Percentiles rank a stretch among this genome's conserved stretches.
phyloP scores from a whole-genome alignment of 2,329 filamentous ascomycete species.

The Colletotrichum sp. region DNA sequence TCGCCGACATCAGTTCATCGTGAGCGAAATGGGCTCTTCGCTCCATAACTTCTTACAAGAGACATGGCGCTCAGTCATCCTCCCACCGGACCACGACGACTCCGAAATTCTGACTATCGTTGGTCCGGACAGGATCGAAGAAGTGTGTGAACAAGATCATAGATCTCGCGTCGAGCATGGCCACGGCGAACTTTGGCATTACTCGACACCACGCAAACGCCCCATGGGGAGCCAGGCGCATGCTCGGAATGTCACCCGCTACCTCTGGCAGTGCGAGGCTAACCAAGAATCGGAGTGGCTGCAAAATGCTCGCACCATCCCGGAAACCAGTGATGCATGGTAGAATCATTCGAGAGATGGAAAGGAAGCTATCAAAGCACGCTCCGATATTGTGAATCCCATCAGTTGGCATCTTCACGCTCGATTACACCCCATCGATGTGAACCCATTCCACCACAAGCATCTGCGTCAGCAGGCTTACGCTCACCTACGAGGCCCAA shows the following conservation, averaged over 20 bases:
- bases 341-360: not conserved
- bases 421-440: not conserved
- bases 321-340: not conserved
- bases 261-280: not conserved
- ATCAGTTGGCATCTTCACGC: not conserved
- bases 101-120: not conserved
- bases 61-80: not conserved
- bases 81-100: not conserved
- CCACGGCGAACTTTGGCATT: not conserved
- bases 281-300: not conserved
- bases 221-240: not conserved
- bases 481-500: not conserved
- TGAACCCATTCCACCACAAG: not conserved
- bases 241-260: not conserved
- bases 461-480: not conserved
- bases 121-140: not conserved
- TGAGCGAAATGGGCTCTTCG: not conserved
- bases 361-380: not conserved
- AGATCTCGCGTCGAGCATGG: not conserved
- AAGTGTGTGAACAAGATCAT: not conserved
- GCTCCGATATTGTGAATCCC: not conserved
- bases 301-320: not conserved
- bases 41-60: not conserved
- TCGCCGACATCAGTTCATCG: not conserved
- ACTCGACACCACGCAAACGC: not conserved